These are phyloP conservation scores for Cladosporium oxysporum DNA, from an alignment of 2,329 filamentous ascomycete genomes.

Conservation along the genomic window DNA sequence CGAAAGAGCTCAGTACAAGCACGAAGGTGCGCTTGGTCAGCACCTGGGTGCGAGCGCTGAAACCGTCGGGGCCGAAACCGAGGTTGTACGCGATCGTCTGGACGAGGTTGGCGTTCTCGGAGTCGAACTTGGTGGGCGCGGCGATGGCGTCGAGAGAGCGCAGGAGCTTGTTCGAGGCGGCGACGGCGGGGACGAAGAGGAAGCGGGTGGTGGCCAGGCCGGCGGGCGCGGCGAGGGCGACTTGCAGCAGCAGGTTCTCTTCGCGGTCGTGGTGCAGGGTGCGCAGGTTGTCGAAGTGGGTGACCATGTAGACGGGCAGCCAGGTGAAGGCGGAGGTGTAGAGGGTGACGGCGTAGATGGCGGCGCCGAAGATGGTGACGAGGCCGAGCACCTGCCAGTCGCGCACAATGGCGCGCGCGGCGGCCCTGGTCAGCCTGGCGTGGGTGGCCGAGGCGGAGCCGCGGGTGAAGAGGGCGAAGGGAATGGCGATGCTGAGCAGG, in stretches of 20 bases:
- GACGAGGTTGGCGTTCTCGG: conserved; percentile 63
- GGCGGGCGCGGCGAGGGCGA: conserved; percentile 63
- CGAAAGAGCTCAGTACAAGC: conserved; percentile 47
- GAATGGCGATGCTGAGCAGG: conserved; percentile 66
- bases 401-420: conserved; percentile 52
- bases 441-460: conserved; percentile 66
- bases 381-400: conserved; percentile 64
- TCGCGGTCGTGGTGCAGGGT: conserved; percentile 69
- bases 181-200: conserved; percentile 67
- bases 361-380: conserved; percentile 67
- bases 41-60: conserved; percentile 64
- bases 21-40: conserved; percentile 57
- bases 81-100: conserved; percentile 73
- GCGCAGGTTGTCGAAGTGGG: conserved; percentile 72
- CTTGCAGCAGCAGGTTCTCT: conserved; percentile 51
- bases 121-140: conserved; percentile 57
- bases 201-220: conserved; percentile 74
- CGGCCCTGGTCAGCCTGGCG: conserved; percentile 44
- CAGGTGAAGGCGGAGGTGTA: conserved; percentile 69
- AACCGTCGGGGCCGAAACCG: conserved; percentile 61
- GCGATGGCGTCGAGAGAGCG: conserved; percentile 17
- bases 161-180: conserved; percentile 19
- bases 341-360: conserved; percentile 73
- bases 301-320: conserved; percentile 70
- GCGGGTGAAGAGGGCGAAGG: conserved; percentile 68